Evolutionary conservation across 495 filamentous ascomycete genomes (phyloP), one percentile per base, ranked within the genome.

Genomic region (Lepraria neglecta): DNA sequence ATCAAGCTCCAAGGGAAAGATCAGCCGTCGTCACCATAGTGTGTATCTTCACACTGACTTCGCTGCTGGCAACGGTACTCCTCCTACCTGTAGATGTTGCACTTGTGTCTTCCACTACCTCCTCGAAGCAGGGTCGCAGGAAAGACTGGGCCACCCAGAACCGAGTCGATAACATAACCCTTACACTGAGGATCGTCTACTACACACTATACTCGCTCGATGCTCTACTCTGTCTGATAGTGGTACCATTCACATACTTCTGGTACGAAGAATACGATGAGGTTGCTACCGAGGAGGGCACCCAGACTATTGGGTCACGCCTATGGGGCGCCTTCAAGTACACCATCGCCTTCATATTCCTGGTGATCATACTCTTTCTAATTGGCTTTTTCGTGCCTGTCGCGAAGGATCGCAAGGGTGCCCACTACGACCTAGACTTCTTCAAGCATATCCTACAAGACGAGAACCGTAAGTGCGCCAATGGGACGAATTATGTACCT

Each of bases 261-360:
- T 96, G 86, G 84, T 95, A 95, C 64, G 94, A 99, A 74, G 95
- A 97, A 73, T 94, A 95, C 67, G 89, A 92, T 67, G 87, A 95
- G 75, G 87, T 89, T 55, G 88, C 89, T 38, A 76, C 82, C 24
- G 88, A 95, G 60, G 81, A 88, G 28, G 88, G 89, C 15, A 82
- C 79, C n/a, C 86, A 90, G 70, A 86, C 85, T 6, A 64, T 84
- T 53, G 83, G 78, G 4, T 77, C 81, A 62, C 80, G 88, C 31
- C 75, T 96, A 61, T 91, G 85, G 85, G 83, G 84, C 12, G 90
- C 94, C 35, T 74, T 89, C 65, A 97, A 96, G 74, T 97, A 97
- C 71, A 96, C 94, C 17, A 73, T 92, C 35, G 85, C 80, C 51
- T 97, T 98, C 69, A 73, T 97, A 60, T 75, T 84, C 4, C 78